Evolutionary conservation across 2,329 filamentous ascomycete species (phyloP), one percentile per base, ranked within the genome.

Genomic region (Fusarium haematococcum): DNA sequence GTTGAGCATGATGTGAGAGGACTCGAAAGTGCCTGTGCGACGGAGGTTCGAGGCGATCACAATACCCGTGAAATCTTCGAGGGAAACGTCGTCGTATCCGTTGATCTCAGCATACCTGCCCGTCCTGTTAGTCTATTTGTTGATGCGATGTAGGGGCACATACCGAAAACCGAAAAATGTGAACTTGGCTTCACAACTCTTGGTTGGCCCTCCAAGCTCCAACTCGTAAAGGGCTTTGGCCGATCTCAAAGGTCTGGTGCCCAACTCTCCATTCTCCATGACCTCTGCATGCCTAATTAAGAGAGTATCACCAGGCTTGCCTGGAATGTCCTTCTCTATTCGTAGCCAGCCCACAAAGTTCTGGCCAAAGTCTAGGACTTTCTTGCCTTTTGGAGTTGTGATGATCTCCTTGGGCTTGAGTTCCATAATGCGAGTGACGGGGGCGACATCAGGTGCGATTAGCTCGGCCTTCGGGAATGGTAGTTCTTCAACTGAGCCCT

Each of bases 1-100:
- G 70, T 89, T 91, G 27, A 90, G 70, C 23, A 86, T 79, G 1
- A 74, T 39, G 58, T 91, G 78, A 0, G 88, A 90, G 63, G 84
- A 89, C 9, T 82, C 76, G 62, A 90, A 89, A 18, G 30, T 48
- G 9, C 59, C 59, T 7, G 59, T 61, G 23, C 41, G 59, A 6
- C 41, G 59, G 20, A 61, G 59, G 20, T 50, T 33, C 2, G 59
- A 48, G 8, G 59, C 20, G 9, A 61, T 27, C 32, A 66, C 63
- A 9, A 69, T 63, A 9, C 63, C 67, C 1, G 63, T 63, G 35
- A 69, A 67, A 5, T 69, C 57, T 14, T 67, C 43, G 23, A 64
- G 48, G 3, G 59, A 50, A 2, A 64, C 43, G 7, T 58, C 20
- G 13, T 65, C 41, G 48, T 66, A 50, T 23, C 67, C 67, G 13